Percentiles rank a stretch among this genome's conserved stretches.
Evolutionary conservation across 768 basidiomycete genomes (phyloP).

Genomic region (Porphyrellus cyaneotinctus): DNA sequence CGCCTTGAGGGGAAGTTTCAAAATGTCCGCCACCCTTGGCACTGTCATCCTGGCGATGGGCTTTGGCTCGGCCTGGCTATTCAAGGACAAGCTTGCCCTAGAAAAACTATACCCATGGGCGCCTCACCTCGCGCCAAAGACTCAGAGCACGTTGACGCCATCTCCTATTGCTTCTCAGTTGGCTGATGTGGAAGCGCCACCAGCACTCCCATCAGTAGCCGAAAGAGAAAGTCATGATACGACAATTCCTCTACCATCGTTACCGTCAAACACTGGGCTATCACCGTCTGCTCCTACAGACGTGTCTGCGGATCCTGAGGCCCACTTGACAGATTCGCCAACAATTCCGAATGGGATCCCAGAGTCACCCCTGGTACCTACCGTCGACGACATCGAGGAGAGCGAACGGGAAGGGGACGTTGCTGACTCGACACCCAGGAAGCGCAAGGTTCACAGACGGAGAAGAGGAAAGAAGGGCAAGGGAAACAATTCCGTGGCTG

Average conservation of each 20-base stretch:
- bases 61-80: conserved; percentile 23
- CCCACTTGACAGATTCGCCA: conserved; percentile 6
- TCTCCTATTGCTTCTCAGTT: conserved; percentile 1
- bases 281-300: neutral
- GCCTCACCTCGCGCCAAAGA: neutral
- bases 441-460: conserved; percentile 36
- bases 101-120: conserved; percentile 11
- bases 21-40: conserved; percentile 13
- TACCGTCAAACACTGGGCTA: neutral
- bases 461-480: conserved; percentile 52
- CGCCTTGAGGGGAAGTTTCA: conserved; percentile 13
- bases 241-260: neutral
- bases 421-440: conserved; percentile 40
- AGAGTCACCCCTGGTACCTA: conserved; percentile 8
- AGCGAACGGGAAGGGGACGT: conserved; percentile 51
- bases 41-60: conserved; percentile 23
- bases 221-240: conserved; percentile 1
- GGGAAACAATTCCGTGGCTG: conserved; percentile 29
- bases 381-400: conserved; percentile 47
- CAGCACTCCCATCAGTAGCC: neutral
- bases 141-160: neutral
- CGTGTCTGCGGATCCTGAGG: neutral
- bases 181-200: neutral
- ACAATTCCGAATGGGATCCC: neutral
- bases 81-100: conserved; percentile 20